Base-by-base conservation (phyloP, 441 rosid species). In the Pelargonium myrrhifolium region DNA sequence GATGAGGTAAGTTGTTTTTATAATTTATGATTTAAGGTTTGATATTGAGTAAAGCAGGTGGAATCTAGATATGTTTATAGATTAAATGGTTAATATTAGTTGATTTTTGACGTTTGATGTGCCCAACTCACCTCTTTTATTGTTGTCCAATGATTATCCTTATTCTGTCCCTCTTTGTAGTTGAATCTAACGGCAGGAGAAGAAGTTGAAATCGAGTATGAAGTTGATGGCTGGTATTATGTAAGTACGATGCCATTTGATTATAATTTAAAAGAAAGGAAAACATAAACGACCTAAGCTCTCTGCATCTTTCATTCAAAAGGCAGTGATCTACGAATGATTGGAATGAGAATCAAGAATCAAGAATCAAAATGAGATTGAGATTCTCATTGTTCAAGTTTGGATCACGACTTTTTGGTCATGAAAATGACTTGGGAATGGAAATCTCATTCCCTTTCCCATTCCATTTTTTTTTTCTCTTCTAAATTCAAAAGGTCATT, bases 181-280 rank as follows among this genome's bases (percentile, higher is more conserved):
- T 80, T 94, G 68, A 92, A 84, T 81, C 84, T 92, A 81, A 90
- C 89, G 43, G 84, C 98, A 6, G 98, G 94, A 69, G 99, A 94
- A 75, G 96, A 89, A 81, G 70, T 94, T 66, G 97, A 89, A 77
- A 92, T 94, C 35, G 98, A 92, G 73, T 84, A 94, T 31, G 99
- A 94, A 83, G 98, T 94, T 35, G 99, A 94, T 76, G 99, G 98
- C 51, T 94, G 99, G 97, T 92, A 86, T 80, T 90, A 92, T 76
- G 99, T 94, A 86, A 89, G 98, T 88, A 68, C 65, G 9, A 42
- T 66, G 45, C 22, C 47, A 24, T 24, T 24, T 2, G 26, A 24
- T 42, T 20, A 14, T 21, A 35, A 67, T 58, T 11, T 39, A 18
- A 0, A 53, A 56, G 28, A 11, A 3, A 28, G 56, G 26, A 24